phyloP scores from a whole-genome alignment of 805 yeast genomes.

The Wickerhamiella sergipiensis region DNA sequence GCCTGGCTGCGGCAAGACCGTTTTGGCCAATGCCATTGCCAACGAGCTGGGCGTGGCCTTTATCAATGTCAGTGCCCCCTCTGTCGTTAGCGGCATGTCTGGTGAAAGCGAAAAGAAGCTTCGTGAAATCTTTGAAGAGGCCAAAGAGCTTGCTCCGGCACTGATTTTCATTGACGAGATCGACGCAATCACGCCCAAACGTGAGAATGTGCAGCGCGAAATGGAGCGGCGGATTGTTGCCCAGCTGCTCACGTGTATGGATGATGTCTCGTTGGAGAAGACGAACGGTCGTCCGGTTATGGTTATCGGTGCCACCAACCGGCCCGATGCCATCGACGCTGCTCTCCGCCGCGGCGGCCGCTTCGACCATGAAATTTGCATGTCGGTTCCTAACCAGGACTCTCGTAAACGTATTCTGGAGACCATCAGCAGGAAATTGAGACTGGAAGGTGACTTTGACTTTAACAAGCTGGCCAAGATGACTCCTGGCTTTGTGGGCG shows the following conservation, averaged over 20 bases:
- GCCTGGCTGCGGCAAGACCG: conserved; percentile 97
- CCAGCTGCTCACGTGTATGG: conserved; percentile 87
- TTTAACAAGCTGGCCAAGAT: conserved; percentile 64
- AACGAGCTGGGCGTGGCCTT: conserved; percentile 92
- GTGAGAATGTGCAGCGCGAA: conserved; percentile 96
- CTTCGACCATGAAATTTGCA: conserved; percentile 86
- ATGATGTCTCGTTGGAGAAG: conserved; percentile 74
- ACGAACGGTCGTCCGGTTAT: conserved; percentile 89
- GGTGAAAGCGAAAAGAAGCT: conserved; percentile 94
- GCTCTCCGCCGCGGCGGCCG: conserved; percentile 95
- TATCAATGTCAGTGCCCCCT: conserved; percentile 82
- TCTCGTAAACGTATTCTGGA: conserved; percentile 63
- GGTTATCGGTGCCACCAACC: conserved; percentile 88
- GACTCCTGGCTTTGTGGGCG: conserved; percentile 97
- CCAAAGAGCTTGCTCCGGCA: conserved; percentile 81
- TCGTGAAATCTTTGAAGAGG: conserved; percentile 88
- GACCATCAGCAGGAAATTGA: conserved; percentile 56
- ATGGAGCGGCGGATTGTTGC: conserved; percentile 97
- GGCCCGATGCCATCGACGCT: conserved; percentile 91
- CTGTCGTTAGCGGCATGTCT: conserved; percentile 97
- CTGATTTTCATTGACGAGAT: conserved; percentile 89
- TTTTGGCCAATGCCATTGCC: conserved; percentile 91
- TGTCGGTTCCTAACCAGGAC: conserved; percentile 85
- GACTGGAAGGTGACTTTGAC: conserved; percentile 56
- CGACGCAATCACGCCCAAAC: conserved; percentile 94